phyloP scores from a whole-genome alignment of 2,329 filamentous ascomycete genomes.

The Celoporthe dispersa region DNA sequence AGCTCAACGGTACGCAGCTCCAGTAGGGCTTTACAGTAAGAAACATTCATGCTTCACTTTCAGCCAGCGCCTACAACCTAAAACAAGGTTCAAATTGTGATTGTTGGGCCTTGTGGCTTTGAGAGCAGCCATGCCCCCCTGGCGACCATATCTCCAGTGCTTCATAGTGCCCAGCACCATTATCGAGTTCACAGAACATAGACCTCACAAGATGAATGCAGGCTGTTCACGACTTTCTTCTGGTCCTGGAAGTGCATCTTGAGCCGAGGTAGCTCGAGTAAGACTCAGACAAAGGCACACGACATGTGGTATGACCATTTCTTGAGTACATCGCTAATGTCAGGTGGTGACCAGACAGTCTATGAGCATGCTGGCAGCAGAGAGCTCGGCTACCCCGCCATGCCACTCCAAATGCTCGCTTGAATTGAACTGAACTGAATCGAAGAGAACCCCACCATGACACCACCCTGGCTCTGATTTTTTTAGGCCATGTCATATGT shows the following conservation, averaged over 20 bases:
- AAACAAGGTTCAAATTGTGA: background rate
- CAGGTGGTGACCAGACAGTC: slow-evolving; percentile 8
- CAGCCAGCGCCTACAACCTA: background rate
- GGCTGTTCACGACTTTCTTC: background rate
- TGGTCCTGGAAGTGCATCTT: background rate
- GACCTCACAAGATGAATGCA: background rate
- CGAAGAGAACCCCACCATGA: slow-evolving; percentile 16
- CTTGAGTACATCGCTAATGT: background rate
- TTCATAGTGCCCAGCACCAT: background rate
- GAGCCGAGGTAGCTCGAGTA: background rate
- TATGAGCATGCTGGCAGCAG: background rate
- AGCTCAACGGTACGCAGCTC: background rate
- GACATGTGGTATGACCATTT: slow-evolving; percentile 15
- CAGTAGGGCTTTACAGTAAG: background rate
- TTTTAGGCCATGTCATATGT: slow-evolving; percentile 13
- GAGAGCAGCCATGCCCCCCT: background rate
- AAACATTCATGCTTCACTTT: background rate
- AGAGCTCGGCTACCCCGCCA: slow-evolving; percentile 23
- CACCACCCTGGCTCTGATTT: background rate
- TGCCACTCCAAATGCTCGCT: slow-evolving; percentile 26
- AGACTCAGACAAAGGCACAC: background rate
- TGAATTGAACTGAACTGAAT: slow-evolving; percentile 14
- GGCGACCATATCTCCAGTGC: background rate
- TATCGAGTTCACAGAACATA: background rate
- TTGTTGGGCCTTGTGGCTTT: background rate